These are phyloP conservation scores for Melastoma candidum DNA, from an alignment of 441 rosid genomes.

Conservation along the genomic window DNA sequence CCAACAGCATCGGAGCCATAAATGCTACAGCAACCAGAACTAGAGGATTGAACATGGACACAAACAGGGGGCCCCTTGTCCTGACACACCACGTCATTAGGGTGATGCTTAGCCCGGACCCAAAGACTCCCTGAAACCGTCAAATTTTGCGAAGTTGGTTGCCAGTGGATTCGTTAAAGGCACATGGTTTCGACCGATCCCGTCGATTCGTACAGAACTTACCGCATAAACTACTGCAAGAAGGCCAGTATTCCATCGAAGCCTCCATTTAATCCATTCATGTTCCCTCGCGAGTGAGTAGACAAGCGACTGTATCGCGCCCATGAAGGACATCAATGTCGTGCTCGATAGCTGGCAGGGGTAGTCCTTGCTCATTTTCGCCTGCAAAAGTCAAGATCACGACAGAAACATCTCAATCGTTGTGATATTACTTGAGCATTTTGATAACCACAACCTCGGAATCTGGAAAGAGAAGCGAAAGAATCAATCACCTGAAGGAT, in stretches of 20 bases:
- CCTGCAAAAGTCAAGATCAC: conserved; percentile 14
- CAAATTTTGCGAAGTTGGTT: neutral
- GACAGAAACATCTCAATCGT: no score
- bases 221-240: conserved; percentile 26
- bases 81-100: conserved; percentile 22
- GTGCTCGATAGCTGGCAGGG: conserved; percentile 38
- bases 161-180: no score
- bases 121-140: conserved; percentile 16
- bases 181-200: neutral
- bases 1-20: conserved; percentile 14
- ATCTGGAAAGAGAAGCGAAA: no score
- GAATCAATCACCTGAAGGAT: conserved; percentile 33
- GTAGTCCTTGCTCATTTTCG: conserved; percentile 29
- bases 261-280: conserved; percentile 28
- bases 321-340: conserved; percentile 20
- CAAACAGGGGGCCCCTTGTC: conserved; percentile 22
- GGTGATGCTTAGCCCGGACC: conserved; percentile 10
- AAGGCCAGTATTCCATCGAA: conserved; percentile 30
- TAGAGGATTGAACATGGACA: conserved; percentile 21
- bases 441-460: no score
- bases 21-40: conserved; percentile 16
- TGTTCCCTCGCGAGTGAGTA: conserved; percentile 25
- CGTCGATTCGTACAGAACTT: neutral
- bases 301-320: conserved; percentile 17
- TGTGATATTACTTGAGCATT: no score